Conservation (phyloP, 73 alveolate genomes). For the Diophrys appendiculata region DNA sequence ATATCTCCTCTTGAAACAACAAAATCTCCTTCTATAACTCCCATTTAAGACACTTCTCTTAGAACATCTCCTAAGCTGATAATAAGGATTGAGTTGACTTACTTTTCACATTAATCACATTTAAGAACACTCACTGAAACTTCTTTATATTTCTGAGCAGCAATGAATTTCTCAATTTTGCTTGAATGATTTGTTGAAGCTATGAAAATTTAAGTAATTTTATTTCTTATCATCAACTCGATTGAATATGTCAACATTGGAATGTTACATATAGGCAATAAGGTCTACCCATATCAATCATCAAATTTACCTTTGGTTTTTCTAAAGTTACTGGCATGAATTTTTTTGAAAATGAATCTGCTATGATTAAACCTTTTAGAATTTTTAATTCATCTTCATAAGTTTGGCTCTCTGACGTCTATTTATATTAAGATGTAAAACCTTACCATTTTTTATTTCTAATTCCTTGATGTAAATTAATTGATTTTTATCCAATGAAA, state of each 20-base stretch:
- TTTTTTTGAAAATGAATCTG: conserved; percentile 39
- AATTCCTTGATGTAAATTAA: too few species aligned
- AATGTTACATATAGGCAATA: background rate
- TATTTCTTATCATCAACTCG: conserved; percentile 35
- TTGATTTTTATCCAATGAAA: too few species aligned
- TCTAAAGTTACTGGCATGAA: conserved; percentile 50
- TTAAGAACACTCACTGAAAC: conserved; percentile 22
- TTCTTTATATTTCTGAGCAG: conserved; percentile 36
- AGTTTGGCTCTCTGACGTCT: conserved; percentile 12
- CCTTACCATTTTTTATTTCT: too few species aligned
- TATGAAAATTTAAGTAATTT: conserved; percentile 23
- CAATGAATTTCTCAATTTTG: conserved; percentile 18
- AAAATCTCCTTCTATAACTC: conserved; percentile 36
- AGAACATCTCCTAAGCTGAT: conserved; percentile 49
- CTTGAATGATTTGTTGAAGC: conserved; percentile 18
- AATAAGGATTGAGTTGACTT: background rate
- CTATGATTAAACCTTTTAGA: conserved; percentile 38
- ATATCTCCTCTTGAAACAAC: conserved; percentile 46
- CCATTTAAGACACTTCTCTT: conserved; percentile 35
- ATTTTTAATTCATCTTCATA: conserved; percentile 33
- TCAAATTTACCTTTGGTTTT: conserved; percentile 30
- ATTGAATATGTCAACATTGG: conserved; percentile 40
- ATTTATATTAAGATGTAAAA: too few species aligned
- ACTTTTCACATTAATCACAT: background rate
- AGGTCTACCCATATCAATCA: conserved; percentile 11